Base-by-base conservation (phyloP, 805 yeast species). In the Kurtzmaniella cleridarum region DNA sequence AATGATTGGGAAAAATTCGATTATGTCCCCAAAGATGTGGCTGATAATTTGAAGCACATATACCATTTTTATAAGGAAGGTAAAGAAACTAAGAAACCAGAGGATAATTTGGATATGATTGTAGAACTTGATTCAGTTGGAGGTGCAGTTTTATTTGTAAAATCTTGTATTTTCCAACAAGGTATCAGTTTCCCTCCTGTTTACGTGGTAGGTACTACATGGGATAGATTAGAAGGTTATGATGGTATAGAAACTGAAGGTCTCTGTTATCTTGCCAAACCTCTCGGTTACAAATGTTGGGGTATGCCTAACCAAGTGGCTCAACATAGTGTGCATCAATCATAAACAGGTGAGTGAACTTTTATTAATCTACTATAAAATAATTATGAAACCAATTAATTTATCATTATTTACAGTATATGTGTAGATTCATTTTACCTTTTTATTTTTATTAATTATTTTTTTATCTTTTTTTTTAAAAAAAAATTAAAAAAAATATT, bases 211-310 rank as follows among this genome's bases (percentile, higher is more conserved):
- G 79, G 78, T 0, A 65, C 74, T 0, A 57, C 70, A 2, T 73
- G 78, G 78, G 59, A 53, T 1, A 47, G 74, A 38, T 38, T 43
- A 1, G 78, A 72, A 49, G 79, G 78, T 1, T 74, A 62, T 41
- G 79, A 74, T 50, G 79, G 79, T 3, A 70, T 73, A 27, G 79
- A 74, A 48, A 73, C 78, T 3, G 78, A 74, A 51, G 78, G 79
- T 1, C 36, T 74, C 11, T 74, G 79, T 40, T 74, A 71, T 42
- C 53, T 62, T 35, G 78, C 78, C 1, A 64, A 57, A 41, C 48
- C 59, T 0, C 52, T 71, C 29, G 76, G 76, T 1, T 74, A 69
- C 45, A 41, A 51, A 15, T 74, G 79, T 49, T 70, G 69, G 67
- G 79, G 71, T 2, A 59, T 69, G 64, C 78, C 78, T 6, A 70